Evolutionary conservation across 2,329 filamentous ascomycete genomes (phyloP).

Genomic region (Pseudocercospora fijiensis): DNA sequence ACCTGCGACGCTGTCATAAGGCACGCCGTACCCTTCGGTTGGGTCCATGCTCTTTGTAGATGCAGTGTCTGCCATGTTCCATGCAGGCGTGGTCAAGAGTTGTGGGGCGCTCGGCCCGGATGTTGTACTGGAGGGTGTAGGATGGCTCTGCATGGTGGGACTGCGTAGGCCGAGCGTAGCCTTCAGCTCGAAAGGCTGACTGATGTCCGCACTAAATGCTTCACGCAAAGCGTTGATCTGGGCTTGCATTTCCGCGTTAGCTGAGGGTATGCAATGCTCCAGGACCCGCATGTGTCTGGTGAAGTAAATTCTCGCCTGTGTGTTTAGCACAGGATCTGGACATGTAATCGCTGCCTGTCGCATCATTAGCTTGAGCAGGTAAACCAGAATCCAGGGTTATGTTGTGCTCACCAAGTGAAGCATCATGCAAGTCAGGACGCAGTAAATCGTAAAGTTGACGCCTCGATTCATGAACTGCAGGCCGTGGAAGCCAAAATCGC

Average conservation of each 20-base stretch:
- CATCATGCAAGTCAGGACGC: slow-evolving; percentile 85
- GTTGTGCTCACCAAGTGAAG: slow-evolving; percentile 74
- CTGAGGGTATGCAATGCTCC: slow-evolving; percentile 75
- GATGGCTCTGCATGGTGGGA: slow-evolving; percentile 56
- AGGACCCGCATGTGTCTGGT: slow-evolving; percentile 90
- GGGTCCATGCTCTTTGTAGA: slow-evolving; percentile 30
- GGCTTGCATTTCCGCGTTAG: slow-evolving; percentile 83
- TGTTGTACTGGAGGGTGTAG: slow-evolving; percentile 22
- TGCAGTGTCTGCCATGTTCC: slow-evolving; percentile 26
- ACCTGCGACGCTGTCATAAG: slow-evolving; percentile 25
- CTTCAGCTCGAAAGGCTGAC: slow-evolving; percentile 85
- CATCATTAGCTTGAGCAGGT: background rate
- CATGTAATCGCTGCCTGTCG: slow-evolving; percentile 79
- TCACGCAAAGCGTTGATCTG: slow-evolving; percentile 87
- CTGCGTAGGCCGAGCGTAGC: slow-evolving; percentile 68
- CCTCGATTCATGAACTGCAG: slow-evolving; percentile 90
- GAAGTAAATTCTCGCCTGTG: slow-evolving; percentile 84
- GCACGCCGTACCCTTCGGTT: slow-evolving; percentile 25
- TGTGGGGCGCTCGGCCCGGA: slow-evolving; percentile 18
- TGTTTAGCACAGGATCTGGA: slow-evolving; percentile 82
- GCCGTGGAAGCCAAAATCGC: slow-evolving; percentile 73
- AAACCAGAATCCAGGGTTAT: background rate
- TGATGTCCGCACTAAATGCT: slow-evolving; percentile 83
- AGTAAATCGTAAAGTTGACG: slow-evolving; percentile 94
- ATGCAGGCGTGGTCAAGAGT: slow-evolving; percentile 18